Conservation (phyloP, 208 protist species). For the Acanthamoeba triangularis region DNA sequence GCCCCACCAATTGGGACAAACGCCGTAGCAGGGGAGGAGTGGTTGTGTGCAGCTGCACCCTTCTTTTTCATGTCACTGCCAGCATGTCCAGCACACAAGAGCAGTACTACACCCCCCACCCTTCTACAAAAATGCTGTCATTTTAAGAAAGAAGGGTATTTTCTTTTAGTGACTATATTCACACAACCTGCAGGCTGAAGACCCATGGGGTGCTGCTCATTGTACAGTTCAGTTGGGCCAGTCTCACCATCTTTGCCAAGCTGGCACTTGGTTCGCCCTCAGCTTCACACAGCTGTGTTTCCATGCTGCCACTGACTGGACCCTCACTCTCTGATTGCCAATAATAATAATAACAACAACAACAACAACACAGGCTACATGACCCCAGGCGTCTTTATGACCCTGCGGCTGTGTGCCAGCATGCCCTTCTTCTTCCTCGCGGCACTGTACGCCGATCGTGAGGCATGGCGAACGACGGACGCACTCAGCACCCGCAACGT, state of each 20-base stretch:
- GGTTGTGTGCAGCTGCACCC: no score
- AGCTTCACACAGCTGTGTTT: background rate
- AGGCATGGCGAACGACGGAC: background rate
- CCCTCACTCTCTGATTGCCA: background rate
- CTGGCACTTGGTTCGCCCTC: background rate
- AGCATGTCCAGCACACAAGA: no score
- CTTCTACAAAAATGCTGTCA: no score
- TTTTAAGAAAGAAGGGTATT: background rate
- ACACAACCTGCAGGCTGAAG: conserved; percentile 8
- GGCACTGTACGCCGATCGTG: background rate
- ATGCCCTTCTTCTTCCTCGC: conserved; percentile 64
- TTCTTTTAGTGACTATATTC: no score
- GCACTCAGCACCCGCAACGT: conserved; percentile 20
- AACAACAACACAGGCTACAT: conserved; percentile 9
- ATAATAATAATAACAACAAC: no score
- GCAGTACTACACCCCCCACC: no score
- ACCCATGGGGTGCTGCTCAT: background rate
- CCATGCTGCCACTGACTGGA: background rate
- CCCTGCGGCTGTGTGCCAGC: conserved; percentile 21
- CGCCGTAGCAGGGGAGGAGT: no score
- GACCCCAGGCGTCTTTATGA: background rate
- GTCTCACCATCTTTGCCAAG: conserved; percentile 25
- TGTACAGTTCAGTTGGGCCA: conserved; percentile 16
- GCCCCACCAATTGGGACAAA: no score
- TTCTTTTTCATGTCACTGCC: no score